Conservation (phyloP, 1,139 yeast genomes). For the Geotrichum fermentans region DNA sequence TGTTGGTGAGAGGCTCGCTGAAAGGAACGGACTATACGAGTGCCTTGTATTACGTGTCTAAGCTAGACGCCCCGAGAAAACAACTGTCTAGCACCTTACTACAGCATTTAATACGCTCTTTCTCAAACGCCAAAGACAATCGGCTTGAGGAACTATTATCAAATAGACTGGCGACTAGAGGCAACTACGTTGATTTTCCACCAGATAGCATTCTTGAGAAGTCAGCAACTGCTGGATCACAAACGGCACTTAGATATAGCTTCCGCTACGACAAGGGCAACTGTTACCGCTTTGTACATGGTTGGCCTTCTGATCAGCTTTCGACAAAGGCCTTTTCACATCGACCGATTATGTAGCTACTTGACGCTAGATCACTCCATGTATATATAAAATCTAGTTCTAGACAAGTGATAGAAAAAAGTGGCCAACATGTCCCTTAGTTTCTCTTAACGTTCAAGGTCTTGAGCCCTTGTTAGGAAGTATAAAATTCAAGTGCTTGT, state of each 20-base stretch:
- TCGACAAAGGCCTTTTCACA: too few species aligned
- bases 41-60: slow-evolving; percentile 5
- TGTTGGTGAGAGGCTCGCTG: slow-evolving; percentile 30
- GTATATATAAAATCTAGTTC: too few species aligned
- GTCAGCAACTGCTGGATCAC: slow-evolving; percentile 14
- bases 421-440: too few species aligned
- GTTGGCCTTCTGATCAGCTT: too few species aligned
- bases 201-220: slow-evolving; percentile 21
- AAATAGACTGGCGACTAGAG: slow-evolving; percentile 7
- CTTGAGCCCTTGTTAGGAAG: too few species aligned
- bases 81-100: slow-evolving; percentile 22
- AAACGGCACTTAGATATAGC: slow-evolving; percentile 20
- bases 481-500: too few species aligned
- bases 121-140: slow-evolving; percentile 19
- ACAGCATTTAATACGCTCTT: slow-evolving; percentile 22
- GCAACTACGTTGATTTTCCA: slow-evolving; percentile 20
- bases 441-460: too few species aligned
- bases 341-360: too few species aligned
- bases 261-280: slow-evolving; percentile 23
- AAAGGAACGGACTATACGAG: slow-evolving; percentile 26
- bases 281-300: slow-evolving; percentile 21
- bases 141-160: slow-evolving; percentile 17
- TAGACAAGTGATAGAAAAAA: too few species aligned
- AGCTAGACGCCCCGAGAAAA: not conserved
- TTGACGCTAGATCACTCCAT: too few species aligned